Base-by-base conservation (phyloP, 352 stramenopile genomes). In the Phytophthora pluvialis region DNA sequence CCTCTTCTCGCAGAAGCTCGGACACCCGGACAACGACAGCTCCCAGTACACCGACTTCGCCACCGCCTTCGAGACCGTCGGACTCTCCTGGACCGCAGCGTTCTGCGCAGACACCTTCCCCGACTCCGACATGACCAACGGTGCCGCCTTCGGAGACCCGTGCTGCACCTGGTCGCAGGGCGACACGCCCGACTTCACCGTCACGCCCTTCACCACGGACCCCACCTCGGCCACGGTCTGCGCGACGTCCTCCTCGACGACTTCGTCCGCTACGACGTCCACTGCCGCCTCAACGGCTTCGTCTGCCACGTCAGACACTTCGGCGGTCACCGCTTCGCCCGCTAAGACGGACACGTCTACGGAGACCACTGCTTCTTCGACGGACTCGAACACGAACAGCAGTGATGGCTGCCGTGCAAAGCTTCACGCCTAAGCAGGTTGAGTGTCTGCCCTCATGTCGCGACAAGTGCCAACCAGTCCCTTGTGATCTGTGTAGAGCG, bases 31-130 rank as follows among this genome's bases (percentile, higher is more conserved):
- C 42, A 64, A 69, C 16, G 67, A 73, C 55, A 66, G 46, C 48
- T 67, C 59, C 12, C 21, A 67, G 36, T 77, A 67, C 72, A 77
- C 72, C 1, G 63, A 70, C 33, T 80, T 77, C 39, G 67, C 57
- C 46, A 74, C 49, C 28, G 67, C 67, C 42, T 81, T 78, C 35
- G 44, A 38, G 13, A 48, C 57, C 12, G 50, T 54, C 4, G 40
- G 50, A 15, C 36, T n/a, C n/a, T n/a, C n/a, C n/a, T n/a, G n/a
- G n/a, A n/a, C n/a, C n/a, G n/a, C n/a, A n/a, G n/a, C n/a, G n/a
- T n/a, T n/a, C n/a, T n/a, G n/a, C n/a, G n/a, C n/a, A n/a, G n/a
- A n/a, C n/a, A n/a, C n/a, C n/a, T n/a, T n/a, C n/a, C n/a, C n/a
- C n/a, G n/a, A n/a, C n/a, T n/a, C 46, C 18, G 29, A 40, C 39